These are phyloP conservation scores for Phaseolus coccineus DNA, from an alignment of 331 rosid genomes.

Conservation along the genomic window DNA sequence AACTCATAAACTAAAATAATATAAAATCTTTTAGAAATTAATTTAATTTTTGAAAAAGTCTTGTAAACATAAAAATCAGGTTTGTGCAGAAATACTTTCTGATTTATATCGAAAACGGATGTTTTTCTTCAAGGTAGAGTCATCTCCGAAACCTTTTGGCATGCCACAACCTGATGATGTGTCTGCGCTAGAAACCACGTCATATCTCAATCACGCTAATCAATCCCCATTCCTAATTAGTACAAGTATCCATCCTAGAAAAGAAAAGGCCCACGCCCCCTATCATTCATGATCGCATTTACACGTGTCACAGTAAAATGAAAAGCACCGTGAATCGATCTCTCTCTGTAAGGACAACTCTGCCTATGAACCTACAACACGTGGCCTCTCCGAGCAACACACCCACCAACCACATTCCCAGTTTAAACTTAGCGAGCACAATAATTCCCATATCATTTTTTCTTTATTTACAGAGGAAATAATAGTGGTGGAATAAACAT, in stretches of 20 bases:
- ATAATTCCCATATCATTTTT: background rate
- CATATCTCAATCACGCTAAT: background rate
- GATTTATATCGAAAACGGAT: background rate
- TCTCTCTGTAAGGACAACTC: slow-evolving; percentile 55
- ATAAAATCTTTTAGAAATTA: too few relatives aligned
- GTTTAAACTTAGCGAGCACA: slow-evolving; percentile 21
- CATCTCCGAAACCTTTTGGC: background rate
- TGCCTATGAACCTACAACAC: slow-evolving; percentile 29
- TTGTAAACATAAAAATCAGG: background rate
- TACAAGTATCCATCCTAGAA: slow-evolving; percentile 3
- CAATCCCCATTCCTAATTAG: background rate
- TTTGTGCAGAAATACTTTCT: background rate
- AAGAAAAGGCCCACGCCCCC: background rate
- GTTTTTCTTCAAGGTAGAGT: background rate
- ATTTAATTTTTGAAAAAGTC: too few relatives aligned
- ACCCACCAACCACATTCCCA: slow-evolving; percentile 47
- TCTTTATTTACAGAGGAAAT: background rate
- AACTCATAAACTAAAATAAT: too few relatives aligned
- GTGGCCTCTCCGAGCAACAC: slow-evolving; percentile 42
- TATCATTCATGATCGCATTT: slow-evolving; percentile 14
- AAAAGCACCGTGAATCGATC: slow-evolving; percentile 38
- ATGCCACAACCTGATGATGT: background rate
- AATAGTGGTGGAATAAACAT: background rate
- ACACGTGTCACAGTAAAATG: slow-evolving; percentile 54
- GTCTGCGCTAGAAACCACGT: slow-evolving; percentile 30